phyloP scores from a whole-genome alignment of 2,329 filamentous ascomycete genomes.

The Orbilia javanica region DNA sequence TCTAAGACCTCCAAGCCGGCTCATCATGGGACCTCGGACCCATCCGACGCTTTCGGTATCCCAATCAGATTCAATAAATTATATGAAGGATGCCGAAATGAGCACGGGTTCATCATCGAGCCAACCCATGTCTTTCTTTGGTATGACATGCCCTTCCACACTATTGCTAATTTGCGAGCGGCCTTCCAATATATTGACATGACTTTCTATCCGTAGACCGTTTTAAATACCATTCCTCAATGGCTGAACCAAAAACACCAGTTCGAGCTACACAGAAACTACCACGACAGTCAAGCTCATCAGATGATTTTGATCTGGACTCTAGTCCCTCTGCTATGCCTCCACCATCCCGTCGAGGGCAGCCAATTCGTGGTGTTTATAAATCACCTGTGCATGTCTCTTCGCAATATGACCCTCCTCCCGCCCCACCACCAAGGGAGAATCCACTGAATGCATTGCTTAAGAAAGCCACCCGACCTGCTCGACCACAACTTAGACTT shows the following conservation, averaged over 20 bases:
- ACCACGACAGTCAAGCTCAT: conserved; percentile 38
- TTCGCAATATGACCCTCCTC: not conserved
- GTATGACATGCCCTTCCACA: conserved; percentile 30
- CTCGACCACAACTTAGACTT: not conserved
- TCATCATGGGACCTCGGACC: conserved; percentile 18
- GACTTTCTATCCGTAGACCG: conserved; percentile 23
- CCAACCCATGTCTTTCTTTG: conserved; percentile 34
- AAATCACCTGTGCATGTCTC: not conserved
- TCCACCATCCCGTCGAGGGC: conserved; percentile 18
- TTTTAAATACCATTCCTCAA: conserved; percentile 32
- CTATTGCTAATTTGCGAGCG: not conserved
- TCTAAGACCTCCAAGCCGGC: conserved; percentile 25
- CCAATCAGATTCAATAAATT: conserved; percentile 12
- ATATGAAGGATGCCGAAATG: not conserved
- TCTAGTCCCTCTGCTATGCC: conserved; percentile 41
- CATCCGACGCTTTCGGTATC: conserved; percentile 21
- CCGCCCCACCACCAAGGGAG: not conserved
- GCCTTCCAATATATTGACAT: not conserved
- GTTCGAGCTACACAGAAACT: conserved; percentile 4
- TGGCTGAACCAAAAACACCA: conserved; percentile 42
- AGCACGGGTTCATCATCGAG: not conserved
- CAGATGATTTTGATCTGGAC: conserved; percentile 30
- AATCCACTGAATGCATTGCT: conserved; percentile 46
- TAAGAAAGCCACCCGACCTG: conserved; percentile 2
- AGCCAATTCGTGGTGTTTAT: not conserved